phyloP scores from a whole-genome alignment of 23 red algal species.

The Agarophyton chilense region DNA sequence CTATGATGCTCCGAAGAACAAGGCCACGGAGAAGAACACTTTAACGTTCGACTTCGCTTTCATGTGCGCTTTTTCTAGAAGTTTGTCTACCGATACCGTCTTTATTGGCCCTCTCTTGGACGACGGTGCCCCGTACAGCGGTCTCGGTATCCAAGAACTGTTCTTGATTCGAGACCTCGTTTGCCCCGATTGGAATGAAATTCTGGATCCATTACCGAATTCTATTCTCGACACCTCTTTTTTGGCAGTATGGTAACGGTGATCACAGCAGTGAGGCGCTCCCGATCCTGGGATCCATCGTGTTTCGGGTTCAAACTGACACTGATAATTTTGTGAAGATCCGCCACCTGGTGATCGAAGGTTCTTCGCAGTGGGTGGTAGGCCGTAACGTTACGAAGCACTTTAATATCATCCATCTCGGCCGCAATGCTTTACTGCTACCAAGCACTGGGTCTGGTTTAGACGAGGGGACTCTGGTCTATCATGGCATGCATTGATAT shows the following conservation, averaged over 20 bases:
- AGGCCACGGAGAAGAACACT: not conserved
- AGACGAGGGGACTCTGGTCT: not conserved
- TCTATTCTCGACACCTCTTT: not conserved
- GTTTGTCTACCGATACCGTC: not conserved
- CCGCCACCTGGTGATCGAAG: not conserved
- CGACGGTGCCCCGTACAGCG: constrained; percentile 8
- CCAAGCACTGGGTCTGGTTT: not conserved
- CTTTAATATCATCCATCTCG: not conserved
- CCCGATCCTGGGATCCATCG: not conserved
- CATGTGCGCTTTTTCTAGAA: not conserved
- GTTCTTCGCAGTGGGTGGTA: constrained; percentile 15
- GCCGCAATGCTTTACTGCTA: not conserved
- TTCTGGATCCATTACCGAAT: not conserved
- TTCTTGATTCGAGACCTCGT: not conserved
- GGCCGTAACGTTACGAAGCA: not conserved
- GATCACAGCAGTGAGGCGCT: not conserved
- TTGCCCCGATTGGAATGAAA: not conserved
- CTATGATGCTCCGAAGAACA: not conserved
- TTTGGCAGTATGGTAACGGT: constrained; percentile 16
- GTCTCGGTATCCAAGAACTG: constrained; percentile 10
- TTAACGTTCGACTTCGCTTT: not conserved
- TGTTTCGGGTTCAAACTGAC: not conserved
- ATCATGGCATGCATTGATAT: not conserved
- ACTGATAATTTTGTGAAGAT: not conserved
- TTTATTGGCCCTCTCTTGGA: not conserved